Evolutionary conservation across 768 basidiomycete species (phyloP), one percentile per base, ranked within the genome.

Genomic region (Suillus plorans): DNA sequence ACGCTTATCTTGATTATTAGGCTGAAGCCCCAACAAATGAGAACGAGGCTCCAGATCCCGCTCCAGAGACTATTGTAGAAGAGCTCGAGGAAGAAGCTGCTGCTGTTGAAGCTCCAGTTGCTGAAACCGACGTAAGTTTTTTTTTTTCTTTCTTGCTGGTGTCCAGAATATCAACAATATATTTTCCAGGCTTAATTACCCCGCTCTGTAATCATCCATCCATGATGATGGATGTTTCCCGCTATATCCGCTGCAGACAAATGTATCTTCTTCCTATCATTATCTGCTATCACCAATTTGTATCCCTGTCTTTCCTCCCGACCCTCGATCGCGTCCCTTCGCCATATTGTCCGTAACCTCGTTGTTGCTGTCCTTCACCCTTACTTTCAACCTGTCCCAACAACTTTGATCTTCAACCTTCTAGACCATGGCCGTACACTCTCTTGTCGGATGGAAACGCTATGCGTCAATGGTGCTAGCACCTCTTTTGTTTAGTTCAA

Each of bases 31-130:
- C 74, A 56, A 71, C 75, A 49, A 72, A 76, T 45, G 77, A 79
- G 60, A 79, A 80, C 64, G 75, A 79, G 18, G 79, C 77, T 63
- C 78, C 80, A 36, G 73, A 73, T 34, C 73, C 76, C 13, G 77
- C 77, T 34, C 77, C 79, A 25, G 83, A 82, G 64, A 81, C 86
- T 22, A 89, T 89, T 65, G 81, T 77, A 36, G 87, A 88, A 69
- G 86, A 87, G 60, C 81, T 79, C 50, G 85, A 84, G 66, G 80
- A 70, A 5, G 80, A 82, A 53, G 80, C 77, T 52, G 80, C 80
- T 34, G 74, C 16, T 41, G 14, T 4, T 57, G 83, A 80, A 67
- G 74, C 68, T 5, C 72, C 77, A 44, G 77, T 73, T 63, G 74
- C 68, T 14, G 77, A 71, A 61, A 65, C 71, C 16, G 69, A 61